These are phyloP conservation scores for Plasmopara viticola DNA, from an alignment of 352 stramenopile genomes.

Conservation along the genomic window DNA sequence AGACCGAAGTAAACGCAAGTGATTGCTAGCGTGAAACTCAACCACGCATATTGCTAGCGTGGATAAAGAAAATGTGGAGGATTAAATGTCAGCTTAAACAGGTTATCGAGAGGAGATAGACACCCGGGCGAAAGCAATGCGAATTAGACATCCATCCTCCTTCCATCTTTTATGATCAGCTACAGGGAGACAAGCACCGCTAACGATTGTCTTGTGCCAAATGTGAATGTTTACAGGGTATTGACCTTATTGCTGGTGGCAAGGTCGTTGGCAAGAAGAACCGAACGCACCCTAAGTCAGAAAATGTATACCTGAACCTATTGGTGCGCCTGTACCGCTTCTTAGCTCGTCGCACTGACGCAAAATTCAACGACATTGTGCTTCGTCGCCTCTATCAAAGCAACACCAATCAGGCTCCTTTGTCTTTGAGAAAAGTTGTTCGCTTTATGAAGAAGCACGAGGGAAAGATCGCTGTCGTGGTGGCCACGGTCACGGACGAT, in stretches of 20 bases:
- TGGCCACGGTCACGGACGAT: constrained; percentile 99
- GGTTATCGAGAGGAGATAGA: constrained; percentile 2
- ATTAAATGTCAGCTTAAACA: background rate
- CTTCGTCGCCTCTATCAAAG: constrained; percentile 99
- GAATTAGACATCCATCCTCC: background rate
- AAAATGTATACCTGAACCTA: constrained; percentile 99
- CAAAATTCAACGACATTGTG: constrained; percentile 98
- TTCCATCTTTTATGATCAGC: constrained; percentile 1
- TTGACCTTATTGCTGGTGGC: constrained; percentile 99
- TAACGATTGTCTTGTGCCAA: constrained; percentile 16
- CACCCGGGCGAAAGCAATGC: background rate
- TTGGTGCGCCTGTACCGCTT: constrained; percentile 97
- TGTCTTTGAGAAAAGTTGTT: constrained; percentile 93
- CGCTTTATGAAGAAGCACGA: constrained; percentile 99
- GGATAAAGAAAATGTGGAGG: too few species aligned
- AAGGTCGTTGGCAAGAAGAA: constrained; percentile 97
- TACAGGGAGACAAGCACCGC: constrained; percentile 6
- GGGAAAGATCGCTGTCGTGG: constrained; percentile 97
- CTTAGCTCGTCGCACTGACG: constrained; percentile 95
- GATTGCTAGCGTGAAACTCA: too few species aligned
- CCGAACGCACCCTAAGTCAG: constrained; percentile 96
- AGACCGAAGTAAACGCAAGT: background rate
- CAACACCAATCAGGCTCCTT: constrained; percentile 97
- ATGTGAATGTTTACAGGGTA: constrained; percentile 75
- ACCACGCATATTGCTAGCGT: too few species aligned